A percentile compares a stretch with the other conserved stretches of the same genome.
Evolutionary conservation across 202 grass and related monocot species (phyloP).

Genomic region (Alloteropsis angusta): DNA sequence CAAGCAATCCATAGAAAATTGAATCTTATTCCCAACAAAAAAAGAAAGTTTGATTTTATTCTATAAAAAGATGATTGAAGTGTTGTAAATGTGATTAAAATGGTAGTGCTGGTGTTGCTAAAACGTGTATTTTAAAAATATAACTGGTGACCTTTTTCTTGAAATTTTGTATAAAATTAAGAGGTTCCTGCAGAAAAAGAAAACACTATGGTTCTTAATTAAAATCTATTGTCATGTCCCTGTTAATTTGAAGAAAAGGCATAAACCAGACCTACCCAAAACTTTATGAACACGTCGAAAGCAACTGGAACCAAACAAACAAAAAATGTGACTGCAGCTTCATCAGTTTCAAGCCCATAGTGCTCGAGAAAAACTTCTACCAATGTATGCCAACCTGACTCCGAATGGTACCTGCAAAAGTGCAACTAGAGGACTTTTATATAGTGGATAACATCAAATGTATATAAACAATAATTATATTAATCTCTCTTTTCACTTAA

Average conservation of each 20-base stretch:
- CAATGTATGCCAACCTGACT: constrained; percentile 71
- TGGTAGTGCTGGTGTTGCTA: background rate
- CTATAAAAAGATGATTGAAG: background rate
- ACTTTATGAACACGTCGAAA: constrained; percentile 75
- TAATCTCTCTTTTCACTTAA: background rate
- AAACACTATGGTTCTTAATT: background rate
- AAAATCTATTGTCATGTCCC: background rate
- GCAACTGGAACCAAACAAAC: constrained; percentile 77
- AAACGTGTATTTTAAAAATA: background rate
- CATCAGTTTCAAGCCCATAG: constrained; percentile 74
- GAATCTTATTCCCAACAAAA: background rate
- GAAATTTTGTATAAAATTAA: too few species aligned
- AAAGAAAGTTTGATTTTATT: background rate
- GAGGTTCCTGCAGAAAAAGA: too few species aligned
- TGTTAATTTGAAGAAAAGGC: background rate
- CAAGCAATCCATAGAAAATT: background rate
- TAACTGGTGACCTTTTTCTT: too few species aligned
- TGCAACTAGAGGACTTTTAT: constrained; percentile 9
- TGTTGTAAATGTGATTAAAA: background rate
- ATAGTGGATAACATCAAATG: constrained; percentile 13
- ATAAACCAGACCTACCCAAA: constrained; percentile 59
- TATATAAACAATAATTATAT: background rate
- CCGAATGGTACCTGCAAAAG: constrained; percentile 82
- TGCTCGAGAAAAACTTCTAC: constrained; percentile 76
- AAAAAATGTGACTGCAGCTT: constrained; percentile 78